Percentiles rank a stretch among this genome's conserved stretches.
phyloP scores from a whole-genome alignment of 495 filamentous ascomycete species.

The Hypomontagnella monticulosa region DNA sequence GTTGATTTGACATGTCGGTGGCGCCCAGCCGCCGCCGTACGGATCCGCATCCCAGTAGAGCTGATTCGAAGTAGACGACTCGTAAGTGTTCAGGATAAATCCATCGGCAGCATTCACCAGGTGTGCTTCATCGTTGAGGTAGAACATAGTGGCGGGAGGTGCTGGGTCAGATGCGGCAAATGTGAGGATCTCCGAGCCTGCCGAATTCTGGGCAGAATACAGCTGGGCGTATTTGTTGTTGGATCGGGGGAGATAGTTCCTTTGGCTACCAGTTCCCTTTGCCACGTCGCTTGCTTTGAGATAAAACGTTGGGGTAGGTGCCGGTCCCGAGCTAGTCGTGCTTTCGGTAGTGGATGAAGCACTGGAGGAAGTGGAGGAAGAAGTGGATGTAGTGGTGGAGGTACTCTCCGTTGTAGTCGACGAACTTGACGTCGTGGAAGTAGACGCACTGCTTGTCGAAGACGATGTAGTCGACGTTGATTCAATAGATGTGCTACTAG shows the following conservation, averaged over 20 bases:
- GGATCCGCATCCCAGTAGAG: constrained; percentile 5
- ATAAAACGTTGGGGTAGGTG: constrained; percentile 1
- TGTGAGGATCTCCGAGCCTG: constrained; percentile 3
- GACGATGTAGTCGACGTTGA: neutral
- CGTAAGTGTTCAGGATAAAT: constrained; percentile 1
- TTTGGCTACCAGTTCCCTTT: constrained; percentile 3
- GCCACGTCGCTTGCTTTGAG: neutral
- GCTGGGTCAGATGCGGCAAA: neutral
- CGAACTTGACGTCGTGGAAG: neutral
- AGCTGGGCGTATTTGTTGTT: constrained; percentile 4
- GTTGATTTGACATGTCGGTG: constrained; percentile 2
- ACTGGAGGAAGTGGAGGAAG: neutral
- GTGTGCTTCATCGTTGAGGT: neutral
- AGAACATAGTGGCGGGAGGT: neutral
- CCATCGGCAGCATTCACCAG: constrained; percentile 4
- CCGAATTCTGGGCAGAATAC: neutral
- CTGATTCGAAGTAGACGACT: neutral
- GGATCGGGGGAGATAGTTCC: neutral
- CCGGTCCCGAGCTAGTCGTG: neutral
- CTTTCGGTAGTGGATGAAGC: constrained; percentile 2
- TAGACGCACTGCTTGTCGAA: neutral
- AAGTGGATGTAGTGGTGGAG: neutral
- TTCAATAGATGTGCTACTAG: neutral
- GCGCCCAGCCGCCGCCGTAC: constrained; percentile 1
- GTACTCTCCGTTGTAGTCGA: neutral